Evolutionary conservation across 2,329 filamentous ascomycete genomes (phyloP).

Genomic region (Albifimbria verrucaria): DNA sequence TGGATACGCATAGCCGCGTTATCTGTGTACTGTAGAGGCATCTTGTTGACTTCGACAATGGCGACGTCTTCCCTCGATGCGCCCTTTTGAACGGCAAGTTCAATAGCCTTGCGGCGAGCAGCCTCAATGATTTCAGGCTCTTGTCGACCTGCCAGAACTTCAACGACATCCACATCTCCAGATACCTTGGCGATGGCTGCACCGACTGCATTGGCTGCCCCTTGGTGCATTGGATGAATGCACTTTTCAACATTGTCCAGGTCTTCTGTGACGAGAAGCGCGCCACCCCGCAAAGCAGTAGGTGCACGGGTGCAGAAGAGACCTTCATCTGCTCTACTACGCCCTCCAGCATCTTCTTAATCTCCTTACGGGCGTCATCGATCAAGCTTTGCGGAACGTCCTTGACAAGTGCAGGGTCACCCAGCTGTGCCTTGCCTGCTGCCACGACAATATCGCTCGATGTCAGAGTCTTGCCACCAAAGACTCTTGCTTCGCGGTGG

Average conservation of each 20-base stretch:
- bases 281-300: constrained; percentile 58
- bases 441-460: constrained; percentile 49
- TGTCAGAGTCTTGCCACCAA: constrained; percentile 51
- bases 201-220: constrained; percentile 58
- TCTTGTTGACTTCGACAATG: constrained; percentile 44
- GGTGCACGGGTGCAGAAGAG: constrained; percentile 46
- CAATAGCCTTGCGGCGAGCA: constrained; percentile 31
- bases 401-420: constrained; percentile 23
- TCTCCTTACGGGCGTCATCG: constrained; percentile 24
- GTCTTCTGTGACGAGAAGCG: constrained; percentile 44
- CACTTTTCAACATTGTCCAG: constrained; percentile 48
- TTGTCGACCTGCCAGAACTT: constrained; percentile 37
- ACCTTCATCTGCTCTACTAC: constrained; percentile 56
- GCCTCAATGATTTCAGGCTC: constrained; percentile 35
- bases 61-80: constrained; percentile 30
- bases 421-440: constrained; percentile 25
- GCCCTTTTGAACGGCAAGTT: constrained; percentile 26
- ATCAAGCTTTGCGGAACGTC: constrained; percentile 18
- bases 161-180: constrained; percentile 50
- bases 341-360: constrained; percentile 45
- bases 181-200: constrained; percentile 56
- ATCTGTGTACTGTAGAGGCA: constrained; percentile 33
- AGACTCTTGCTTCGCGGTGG: constrained; percentile 43
- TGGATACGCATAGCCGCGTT: constrained; percentile 31
- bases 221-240: constrained; percentile 48